Conservation (phyloP, 2,329 filamentous ascomycete genomes). For the Nectriaceae sp. region DNA sequence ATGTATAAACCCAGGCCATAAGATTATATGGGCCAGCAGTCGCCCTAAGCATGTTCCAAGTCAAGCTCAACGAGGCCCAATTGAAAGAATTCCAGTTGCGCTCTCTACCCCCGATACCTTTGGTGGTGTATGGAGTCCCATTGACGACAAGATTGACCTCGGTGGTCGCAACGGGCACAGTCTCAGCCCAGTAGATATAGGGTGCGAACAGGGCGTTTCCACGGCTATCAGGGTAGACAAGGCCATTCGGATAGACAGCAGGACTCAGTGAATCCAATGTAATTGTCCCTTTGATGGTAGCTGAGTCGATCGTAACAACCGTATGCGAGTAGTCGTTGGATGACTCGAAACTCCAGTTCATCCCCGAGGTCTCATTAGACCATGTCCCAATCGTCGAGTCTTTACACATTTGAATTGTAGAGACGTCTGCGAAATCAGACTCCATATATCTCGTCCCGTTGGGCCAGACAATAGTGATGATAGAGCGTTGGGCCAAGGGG, state of each 20-base stretch:
- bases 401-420: constrained; percentile 10
- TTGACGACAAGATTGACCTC: constrained; percentile 16
- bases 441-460: constrained; percentile 18
- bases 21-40: constrained; percentile 13
- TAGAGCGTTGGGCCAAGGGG: constrained; percentile 10
- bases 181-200: constrained; percentile 17
- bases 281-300: constrained; percentile 15
- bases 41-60: constrained; percentile 17
- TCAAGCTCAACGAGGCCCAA: constrained; percentile 14
- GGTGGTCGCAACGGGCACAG: constrained; percentile 13
- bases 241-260: constrained; percentile 16
- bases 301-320: constrained; percentile 16
- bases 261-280: constrained; percentile 12
- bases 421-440: constrained; percentile 8
- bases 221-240: constrained; percentile 12
- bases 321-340: constrained; percentile 14
- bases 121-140: constrained; percentile 16
- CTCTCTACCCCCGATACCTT: constrained; percentile 16
- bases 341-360: constrained; percentile 14
- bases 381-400: constrained; percentile 9
- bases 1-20: constrained; percentile 13
- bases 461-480: constrained; percentile 14
- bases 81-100: constrained; percentile 17
- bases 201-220: constrained; percentile 11
- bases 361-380: constrained; percentile 7